Conservation (phyloP, 1,284 basidiomycete species). For the Trichosporon ovoides region DNA sequence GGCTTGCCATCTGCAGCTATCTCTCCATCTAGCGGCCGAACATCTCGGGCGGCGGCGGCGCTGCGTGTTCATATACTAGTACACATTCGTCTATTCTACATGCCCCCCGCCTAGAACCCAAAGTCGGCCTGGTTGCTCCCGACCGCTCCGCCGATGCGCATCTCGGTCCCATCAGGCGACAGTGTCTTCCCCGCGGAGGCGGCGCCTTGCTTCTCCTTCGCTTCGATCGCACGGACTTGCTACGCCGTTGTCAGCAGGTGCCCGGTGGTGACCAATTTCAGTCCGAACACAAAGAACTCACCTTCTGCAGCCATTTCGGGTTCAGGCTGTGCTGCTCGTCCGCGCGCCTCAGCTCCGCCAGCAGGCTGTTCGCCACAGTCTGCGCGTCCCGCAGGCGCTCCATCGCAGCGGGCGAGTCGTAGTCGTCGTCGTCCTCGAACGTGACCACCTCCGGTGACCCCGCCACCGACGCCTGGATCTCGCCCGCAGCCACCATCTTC, state of each 20-base stretch:
- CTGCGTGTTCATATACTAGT: neutral
- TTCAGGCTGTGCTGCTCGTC: slow-evolving; percentile 25
- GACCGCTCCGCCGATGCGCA: slow-evolving; percentile 7
- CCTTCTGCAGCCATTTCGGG: slow-evolving; percentile 35
- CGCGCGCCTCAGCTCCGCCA: slow-evolving; percentile 25
- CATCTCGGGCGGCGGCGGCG: neutral
- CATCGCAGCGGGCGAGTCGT: slow-evolving; percentile 18
- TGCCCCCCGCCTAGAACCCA: slow-evolving; percentile 16
- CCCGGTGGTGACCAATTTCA: too few relatives aligned
- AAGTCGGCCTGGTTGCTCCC: slow-evolving; percentile 20
- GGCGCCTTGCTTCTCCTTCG: slow-evolving; percentile 9
- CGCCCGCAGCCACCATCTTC: slow-evolving; percentile 30
- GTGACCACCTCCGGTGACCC: slow-evolving; percentile 25
- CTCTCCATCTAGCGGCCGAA: neutral
- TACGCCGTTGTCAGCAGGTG: neutral
- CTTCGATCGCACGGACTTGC: slow-evolving; percentile 12
- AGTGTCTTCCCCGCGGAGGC: slow-evolving; percentile 2
- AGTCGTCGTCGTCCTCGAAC: slow-evolving; percentile 27
- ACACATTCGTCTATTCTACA: neutral
- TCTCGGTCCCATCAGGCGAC: neutral
- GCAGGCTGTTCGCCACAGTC: slow-evolving; percentile 18
- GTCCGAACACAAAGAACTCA: slow-evolving; percentile 11
- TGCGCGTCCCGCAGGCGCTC: slow-evolving; percentile 20
- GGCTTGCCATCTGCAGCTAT: too few relatives aligned
- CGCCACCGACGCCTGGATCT: slow-evolving; percentile 25